Conservation (phyloP, 352 stramenopile species). For the Plasmopara halstedii region DNA sequence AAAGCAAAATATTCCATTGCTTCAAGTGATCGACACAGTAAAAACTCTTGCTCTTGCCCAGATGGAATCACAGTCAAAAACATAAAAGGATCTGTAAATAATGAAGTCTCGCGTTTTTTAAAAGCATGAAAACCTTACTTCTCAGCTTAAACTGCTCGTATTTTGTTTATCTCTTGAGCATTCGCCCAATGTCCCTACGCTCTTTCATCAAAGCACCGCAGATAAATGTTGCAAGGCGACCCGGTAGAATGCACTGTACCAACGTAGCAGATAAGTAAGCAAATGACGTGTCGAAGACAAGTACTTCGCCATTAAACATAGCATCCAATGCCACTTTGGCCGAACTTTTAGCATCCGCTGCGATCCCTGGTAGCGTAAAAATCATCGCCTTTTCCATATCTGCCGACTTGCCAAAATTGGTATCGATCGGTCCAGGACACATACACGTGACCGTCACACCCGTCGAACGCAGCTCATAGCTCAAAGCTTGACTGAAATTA, state of each 20-base stretch:
- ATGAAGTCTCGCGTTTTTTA: no score
- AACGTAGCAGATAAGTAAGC: conserved; percentile 26
- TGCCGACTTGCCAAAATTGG: conserved; percentile 56
- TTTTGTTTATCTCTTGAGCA: conserved; percentile 25
- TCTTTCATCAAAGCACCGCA: conserved; percentile 28
- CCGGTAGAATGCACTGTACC: conserved; percentile 21
- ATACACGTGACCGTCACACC: conserved; percentile 78
- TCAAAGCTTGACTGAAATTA: conserved; percentile 69
- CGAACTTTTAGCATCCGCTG: conserved; percentile 40
- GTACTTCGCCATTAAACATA: conserved; percentile 51
- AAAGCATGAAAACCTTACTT: no score
- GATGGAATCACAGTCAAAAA: conserved; percentile 1
- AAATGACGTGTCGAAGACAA: conserved; percentile 46
- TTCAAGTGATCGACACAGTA: conserved; percentile 51
- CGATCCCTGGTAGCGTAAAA: conserved; percentile 30
- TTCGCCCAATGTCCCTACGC: conserved; percentile 27
- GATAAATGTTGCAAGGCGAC: conserved; percentile 19
- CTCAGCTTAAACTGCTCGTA: no score
- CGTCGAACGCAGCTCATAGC: conserved; percentile 70
- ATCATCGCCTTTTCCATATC: conserved; percentile 27
- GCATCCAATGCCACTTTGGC: conserved; percentile 44
- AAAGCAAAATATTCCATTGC: conserved; percentile 31
- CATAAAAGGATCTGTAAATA: background rate
- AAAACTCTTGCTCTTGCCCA: conserved; percentile 29
- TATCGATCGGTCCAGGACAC: conserved; percentile 54